Conservation (phyloP, 208 protist species). For the Leishmania amazonensis region DNA sequence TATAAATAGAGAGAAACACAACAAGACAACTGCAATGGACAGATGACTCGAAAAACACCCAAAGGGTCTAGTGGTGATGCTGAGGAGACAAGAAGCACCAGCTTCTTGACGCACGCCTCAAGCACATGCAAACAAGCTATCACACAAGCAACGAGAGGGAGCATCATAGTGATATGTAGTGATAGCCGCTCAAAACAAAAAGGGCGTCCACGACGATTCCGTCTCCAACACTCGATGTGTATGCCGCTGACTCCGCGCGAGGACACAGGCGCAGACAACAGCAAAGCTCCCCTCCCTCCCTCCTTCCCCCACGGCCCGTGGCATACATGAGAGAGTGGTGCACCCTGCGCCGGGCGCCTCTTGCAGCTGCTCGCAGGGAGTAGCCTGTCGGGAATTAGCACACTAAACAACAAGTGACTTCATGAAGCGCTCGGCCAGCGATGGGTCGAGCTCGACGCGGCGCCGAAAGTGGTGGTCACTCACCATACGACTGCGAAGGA, state of each 20-base stretch:
- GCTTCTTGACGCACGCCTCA: neutral
- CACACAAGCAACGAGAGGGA: neutral
- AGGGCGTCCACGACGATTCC: neutral
- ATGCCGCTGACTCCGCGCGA: neutral
- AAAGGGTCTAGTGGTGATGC: neutral
- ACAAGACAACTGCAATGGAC: neutral
- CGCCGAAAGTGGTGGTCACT: slow-evolving; percentile 85
- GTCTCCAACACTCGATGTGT: neutral
- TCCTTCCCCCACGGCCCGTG: neutral
- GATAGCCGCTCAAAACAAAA: neutral
- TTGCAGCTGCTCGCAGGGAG: neutral
- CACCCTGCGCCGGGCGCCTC: neutral
- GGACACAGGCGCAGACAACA: neutral
- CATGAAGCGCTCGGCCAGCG: slow-evolving; percentile 82
- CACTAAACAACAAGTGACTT: slow-evolving; percentile 65
- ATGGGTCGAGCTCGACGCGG: slow-evolving; percentile 85
- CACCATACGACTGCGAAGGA: slow-evolving; percentile 67
- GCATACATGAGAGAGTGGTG: neutral
- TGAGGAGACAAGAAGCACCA: neutral
- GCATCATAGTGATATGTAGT: neutral
- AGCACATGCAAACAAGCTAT: neutral
- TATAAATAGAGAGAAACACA: neutral
- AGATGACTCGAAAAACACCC: neutral
- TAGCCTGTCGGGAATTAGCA: neutral
- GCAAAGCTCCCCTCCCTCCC: neutral